phyloP scores from a whole-genome alignment of 441 rosid species.

The Gossypium aridum region DNA sequence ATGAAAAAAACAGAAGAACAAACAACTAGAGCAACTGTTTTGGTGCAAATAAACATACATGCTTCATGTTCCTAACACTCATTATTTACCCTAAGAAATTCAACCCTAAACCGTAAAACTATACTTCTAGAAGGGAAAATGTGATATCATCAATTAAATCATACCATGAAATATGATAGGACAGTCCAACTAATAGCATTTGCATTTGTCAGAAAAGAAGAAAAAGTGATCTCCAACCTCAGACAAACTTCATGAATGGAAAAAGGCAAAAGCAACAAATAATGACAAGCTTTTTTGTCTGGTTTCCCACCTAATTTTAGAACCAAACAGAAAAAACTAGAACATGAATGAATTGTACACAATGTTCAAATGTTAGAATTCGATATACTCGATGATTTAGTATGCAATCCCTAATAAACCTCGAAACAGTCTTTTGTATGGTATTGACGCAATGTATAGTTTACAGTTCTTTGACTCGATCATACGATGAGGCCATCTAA shows the following conservation, averaged over 20 bases:
- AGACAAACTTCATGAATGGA: background rate
- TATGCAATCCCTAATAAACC: background rate
- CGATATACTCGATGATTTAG: too few relatives aligned
- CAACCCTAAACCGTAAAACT: background rate
- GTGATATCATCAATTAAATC: background rate
- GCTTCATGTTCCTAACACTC: background rate
- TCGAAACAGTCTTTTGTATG: background rate
- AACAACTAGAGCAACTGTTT: background rate
- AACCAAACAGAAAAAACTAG: background rate
- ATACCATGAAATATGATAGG: background rate
- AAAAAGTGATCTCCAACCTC: background rate
- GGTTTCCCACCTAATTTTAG: background rate
- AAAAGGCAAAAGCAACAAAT: conserved; percentile 1
- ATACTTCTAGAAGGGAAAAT: background rate
- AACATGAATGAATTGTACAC: background rate
- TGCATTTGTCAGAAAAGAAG: background rate
- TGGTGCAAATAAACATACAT: background rate
- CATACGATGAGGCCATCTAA: too few relatives aligned
- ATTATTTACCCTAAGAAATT: background rate
- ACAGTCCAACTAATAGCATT: conserved; percentile 1
- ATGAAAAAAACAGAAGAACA: background rate
- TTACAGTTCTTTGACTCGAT: too few relatives aligned
- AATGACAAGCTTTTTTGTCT: background rate
- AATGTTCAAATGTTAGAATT: background rate
- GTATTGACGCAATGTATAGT: too few relatives aligned